Conservation (phyloP, 441 rosid genomes). For the Cnidoscolus chayamansa region DNA sequence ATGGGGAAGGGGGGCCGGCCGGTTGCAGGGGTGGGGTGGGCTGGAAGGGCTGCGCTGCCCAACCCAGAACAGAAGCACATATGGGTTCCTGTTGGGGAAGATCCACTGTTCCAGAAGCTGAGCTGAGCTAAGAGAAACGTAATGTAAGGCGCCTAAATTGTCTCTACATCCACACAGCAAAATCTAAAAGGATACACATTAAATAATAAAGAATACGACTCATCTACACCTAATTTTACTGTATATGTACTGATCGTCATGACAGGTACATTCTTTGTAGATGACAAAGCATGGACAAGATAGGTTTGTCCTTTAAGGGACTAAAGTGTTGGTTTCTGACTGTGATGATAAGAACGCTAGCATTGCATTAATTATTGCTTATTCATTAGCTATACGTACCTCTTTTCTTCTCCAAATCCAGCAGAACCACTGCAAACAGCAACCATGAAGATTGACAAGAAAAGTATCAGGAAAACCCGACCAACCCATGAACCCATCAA, state of each 20-base stretch:
- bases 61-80: too few species aligned
- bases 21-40: too few species aligned
- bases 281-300: not conserved
- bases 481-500: not conserved
- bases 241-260: not conserved
- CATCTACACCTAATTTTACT: not conserved
- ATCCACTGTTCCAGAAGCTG: too few species aligned
- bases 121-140: too few species aligned
- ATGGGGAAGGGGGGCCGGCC: too few species aligned
- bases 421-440: not conserved
- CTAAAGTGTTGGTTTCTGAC: not conserved
- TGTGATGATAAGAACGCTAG: conserved; percentile 13
- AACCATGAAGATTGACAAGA: conserved; percentile 11
- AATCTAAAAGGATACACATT: not conserved
- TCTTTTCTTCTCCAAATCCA: not conserved
- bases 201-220: not conserved
- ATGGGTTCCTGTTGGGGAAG: too few species aligned
- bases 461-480: not conserved
- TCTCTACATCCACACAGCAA: not conserved
- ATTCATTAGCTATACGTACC: not conserved
- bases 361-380: conserved; percentile 3
- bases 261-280: not conserved
- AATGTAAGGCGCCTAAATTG: too few species aligned
- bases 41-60: too few species aligned
- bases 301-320: not conserved